Percentiles rank a stretch among this genome's conserved stretches.
phyloP scores from a whole-genome alignment of 2,329 filamentous ascomycete species.

The Lasiodiplodia sp. region DNA sequence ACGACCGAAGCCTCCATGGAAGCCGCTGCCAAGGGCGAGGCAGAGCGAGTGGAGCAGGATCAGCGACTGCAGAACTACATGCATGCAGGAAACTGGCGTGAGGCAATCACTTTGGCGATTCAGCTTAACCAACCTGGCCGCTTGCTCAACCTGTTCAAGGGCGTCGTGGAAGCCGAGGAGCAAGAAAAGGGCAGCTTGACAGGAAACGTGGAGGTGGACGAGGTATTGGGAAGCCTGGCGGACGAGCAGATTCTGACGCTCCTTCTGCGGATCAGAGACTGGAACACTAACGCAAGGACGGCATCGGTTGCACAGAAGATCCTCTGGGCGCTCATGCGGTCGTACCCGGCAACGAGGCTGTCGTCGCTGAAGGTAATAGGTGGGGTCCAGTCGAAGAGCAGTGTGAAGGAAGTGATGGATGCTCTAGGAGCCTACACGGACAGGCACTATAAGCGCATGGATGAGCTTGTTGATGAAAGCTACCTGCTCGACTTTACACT shows the following conservation, averaged over 20 bases:
- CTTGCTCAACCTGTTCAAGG: conserved; percentile 82
- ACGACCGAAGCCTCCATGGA: conserved; percentile 82
- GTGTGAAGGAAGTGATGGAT: conserved; percentile 82
- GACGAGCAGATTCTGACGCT: conserved; percentile 87
- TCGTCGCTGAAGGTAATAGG: conserved; percentile 64
- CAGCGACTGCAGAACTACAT: conserved; percentile 95
- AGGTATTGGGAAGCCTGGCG: conserved; percentile 78
- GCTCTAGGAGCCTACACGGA: conserved; percentile 92
- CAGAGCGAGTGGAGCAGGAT: conserved; percentile 88
- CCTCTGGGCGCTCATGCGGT: conserved; percentile 78
- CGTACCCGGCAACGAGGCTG: conserved; percentile 80
- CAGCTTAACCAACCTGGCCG: conserved; percentile 94
- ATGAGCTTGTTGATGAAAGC: conserved; percentile 92
- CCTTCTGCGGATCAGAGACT: conserved; percentile 84
- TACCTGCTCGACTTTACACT: conserved; percentile 94
- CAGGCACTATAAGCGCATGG: conserved; percentile 86
- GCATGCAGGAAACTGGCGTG: conserved; percentile 83
- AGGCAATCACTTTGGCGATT: conserved; percentile 89
- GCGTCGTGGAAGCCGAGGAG: conserved; percentile 71
- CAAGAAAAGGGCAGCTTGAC: conserved; percentile 70
- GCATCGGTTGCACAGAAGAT: conserved; percentile 86
- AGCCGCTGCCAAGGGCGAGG: conserved; percentile 74
- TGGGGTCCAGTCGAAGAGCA: conserved; percentile 52
- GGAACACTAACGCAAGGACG: conserved; percentile 95
- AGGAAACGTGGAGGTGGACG: conserved; percentile 74